phyloP scores from a whole-genome alignment of 2,329 filamentous ascomycete genomes.

The Venturia nashicola region DNA sequence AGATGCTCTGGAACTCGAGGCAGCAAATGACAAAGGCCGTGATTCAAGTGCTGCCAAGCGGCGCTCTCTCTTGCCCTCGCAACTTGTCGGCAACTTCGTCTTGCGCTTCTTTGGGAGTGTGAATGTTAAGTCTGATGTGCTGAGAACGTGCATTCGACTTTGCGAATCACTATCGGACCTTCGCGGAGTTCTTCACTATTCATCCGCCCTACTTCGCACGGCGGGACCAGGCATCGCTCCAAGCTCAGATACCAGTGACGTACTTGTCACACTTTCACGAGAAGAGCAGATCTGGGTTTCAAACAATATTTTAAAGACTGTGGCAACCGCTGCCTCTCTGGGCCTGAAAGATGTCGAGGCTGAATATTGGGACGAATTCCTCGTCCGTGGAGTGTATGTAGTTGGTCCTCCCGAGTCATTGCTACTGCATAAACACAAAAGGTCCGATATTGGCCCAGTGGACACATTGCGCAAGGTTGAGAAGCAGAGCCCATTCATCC shows the following conservation, averaged over 20 bases:
- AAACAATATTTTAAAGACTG: constrained; percentile 75
- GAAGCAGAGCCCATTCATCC: constrained; percentile 70
- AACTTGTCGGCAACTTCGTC: constrained; percentile 45
- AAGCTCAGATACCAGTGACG: constrained; percentile 51
- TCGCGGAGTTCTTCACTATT: constrained; percentile 76
- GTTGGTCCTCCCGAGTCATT: constrained; percentile 48
- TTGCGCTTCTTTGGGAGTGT: constrained; percentile 58
- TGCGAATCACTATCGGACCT: constrained; percentile 91
- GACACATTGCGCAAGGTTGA: constrained; percentile 21
- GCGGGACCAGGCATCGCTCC: constrained; percentile 72
- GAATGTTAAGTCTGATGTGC: constrained; percentile 70
- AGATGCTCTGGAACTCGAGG: constrained; percentile 4
- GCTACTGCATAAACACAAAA: constrained; percentile 44
- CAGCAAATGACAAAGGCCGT: constrained; percentile 18
- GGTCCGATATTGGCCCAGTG: constrained; percentile 30
- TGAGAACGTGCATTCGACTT: constrained; percentile 83
- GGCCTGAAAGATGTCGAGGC: constrained; percentile 59
- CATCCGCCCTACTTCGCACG: constrained; percentile 69
- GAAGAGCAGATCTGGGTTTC: constrained; percentile 81
- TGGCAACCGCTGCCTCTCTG: constrained; percentile 62
- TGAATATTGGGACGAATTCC: constrained; percentile 95
- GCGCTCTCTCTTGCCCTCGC: constrained; percentile 19
- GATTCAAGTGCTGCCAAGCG: constrained; percentile 29
- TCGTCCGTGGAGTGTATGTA: constrained; percentile 67
- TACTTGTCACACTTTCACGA: constrained; percentile 55